Base-by-base conservation (phyloP, 768 basidiomycete genomes). In the Russula sp. region DNA sequence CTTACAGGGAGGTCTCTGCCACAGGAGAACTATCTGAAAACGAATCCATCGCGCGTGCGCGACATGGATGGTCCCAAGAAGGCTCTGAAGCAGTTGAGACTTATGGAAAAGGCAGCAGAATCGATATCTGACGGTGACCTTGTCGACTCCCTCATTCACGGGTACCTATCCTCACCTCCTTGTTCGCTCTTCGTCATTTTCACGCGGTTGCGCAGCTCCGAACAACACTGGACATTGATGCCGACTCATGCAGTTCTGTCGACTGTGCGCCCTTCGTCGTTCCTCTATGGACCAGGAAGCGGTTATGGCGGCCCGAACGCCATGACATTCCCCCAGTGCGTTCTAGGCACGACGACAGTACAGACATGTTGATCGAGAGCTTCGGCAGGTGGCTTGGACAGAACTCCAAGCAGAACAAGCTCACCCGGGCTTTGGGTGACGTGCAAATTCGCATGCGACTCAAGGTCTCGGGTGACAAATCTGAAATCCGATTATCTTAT, bases 201-300 rank as follows among this genome's bases (percentile, higher is more conserved):
- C 10, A 56, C 11, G 31, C 20, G 18, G 6, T 11, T 35, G 32
- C 51, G 5, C 65, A 95, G 94, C 14, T 82, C 90, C 0, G 91
- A 98, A 72, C 95, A 98, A 70, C 94, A 98, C 68, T 99, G 97
- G 97, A 80, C 87, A 11, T 76, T 99, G 60, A 91, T 99, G 85
- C 97, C 97, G 0, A 73, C 94, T 0, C 97, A 99, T 71, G 94
- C 94, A 0, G 83, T 98, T 6, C 85, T 87, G 62, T 98, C 96
- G 0, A 88, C 93, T 1, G 86, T 99, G 39, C 82, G 85, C 18
- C 97, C 97, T 3, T 89, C 97, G 5, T 94, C 84, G 8, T 83
- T 81, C 71, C 73, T 91, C 52, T 97, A 91, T 72, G 97, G 97
- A 1, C 66, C 73, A 59, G 85, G 86, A 8, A 78, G 78, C 48